Base-by-base conservation (phyloP, 768 basidiomycete species). In the Mycena capillaripes region DNA sequence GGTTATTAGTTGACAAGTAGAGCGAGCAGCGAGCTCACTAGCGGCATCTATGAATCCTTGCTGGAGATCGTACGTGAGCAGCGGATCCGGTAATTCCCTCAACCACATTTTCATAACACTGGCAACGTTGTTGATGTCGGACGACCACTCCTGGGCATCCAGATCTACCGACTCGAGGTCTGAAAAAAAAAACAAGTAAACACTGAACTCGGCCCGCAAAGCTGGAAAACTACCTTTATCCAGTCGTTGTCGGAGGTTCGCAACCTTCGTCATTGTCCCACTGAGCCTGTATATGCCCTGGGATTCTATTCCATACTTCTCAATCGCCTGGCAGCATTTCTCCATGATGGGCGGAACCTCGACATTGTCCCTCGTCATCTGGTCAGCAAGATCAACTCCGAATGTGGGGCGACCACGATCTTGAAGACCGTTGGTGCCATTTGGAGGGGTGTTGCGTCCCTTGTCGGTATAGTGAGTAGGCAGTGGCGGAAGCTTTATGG, bases 71-170 rank as follows among this genome's bases (percentile, higher is more conserved):
- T 87, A 85, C 7, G 97, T 99, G 76, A 99, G 83, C 58, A 99
- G 82, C 30, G 98, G 97, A 79, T 98, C 96, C 11, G 98, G 97
- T 46, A 99, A 86, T 79, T 99, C 98, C 73, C 98, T 89, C 77
- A 99, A 87, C 97, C 98, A 99, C 77, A 97, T 87, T 83, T 99
- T 99, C 72, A 98, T 85, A 27, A 93, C 95, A 67, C 96, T 95
- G n/a, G 98, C 89, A 61, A 99, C 93, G 71, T 95, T 96, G 84
- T 97, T 98, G 83, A 99, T 97, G 80, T 99, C 98, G 21, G 91
- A 88, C 38, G 94, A 90, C 95, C 97, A 97, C 80, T 99, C 97
- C 5, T 94, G 90, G 8, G 92, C 86, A 79, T 96, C 91, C 61
- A 99, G 86, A 82, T 99, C 93, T 40, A 97, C 94, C 1, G 91